Percentiles rank a stretch among this genome's conserved stretches.
Evolutionary conservation across 176 grass and related monocot species (phyloP).

Genomic region (Luzula sylvatica): DNA sequence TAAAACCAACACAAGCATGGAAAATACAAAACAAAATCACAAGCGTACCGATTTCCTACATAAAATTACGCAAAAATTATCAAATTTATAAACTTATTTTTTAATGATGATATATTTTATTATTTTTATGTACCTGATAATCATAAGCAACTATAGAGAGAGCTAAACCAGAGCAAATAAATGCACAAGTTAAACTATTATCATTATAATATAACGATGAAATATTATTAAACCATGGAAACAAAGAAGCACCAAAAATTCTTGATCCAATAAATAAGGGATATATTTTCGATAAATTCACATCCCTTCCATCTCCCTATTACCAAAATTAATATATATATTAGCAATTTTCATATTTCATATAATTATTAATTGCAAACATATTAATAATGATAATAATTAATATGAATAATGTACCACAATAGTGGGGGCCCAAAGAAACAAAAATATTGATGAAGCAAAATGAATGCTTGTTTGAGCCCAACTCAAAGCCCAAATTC

Average conservation of each 20-base stretch:
- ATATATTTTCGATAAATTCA: conserved; percentile 52
- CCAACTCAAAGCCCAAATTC: conserved; percentile 59
- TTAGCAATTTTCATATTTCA: conserved; percentile 1
- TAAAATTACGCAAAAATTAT: not conserved
- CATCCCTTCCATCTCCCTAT: conserved; percentile 77
- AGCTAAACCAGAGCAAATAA: conserved; percentile 33
- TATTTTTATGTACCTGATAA: conserved; percentile 54
- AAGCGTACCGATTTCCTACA: conserved; percentile 64
- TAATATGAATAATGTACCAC: conserved; percentile 40
- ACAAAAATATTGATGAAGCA: conserved; percentile 58
- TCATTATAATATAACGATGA: conserved; percentile 37
- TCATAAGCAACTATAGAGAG: conserved; percentile 76
- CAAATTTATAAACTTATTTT: not conserved
- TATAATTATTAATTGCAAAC: not conserved
- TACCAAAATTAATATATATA: conserved; percentile 16
- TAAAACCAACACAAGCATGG: conserved; percentile 80
- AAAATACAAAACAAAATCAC: conserved; percentile 76
- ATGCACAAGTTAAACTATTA: conserved; percentile 59
- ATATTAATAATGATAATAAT: conserved; percentile 6
- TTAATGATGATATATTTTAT: too few relatives aligned
- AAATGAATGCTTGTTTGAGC: conserved; percentile 91
- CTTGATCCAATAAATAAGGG: conserved; percentile 81
- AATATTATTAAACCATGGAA: conserved; percentile 63
- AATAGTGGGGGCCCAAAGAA: conserved; percentile 88
- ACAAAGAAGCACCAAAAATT: conserved; percentile 55